Evolutionary conservation across 331 rosid genomes (phyloP), one percentile per base, ranked within the genome.

Genomic region (Quercus phellos): DNA sequence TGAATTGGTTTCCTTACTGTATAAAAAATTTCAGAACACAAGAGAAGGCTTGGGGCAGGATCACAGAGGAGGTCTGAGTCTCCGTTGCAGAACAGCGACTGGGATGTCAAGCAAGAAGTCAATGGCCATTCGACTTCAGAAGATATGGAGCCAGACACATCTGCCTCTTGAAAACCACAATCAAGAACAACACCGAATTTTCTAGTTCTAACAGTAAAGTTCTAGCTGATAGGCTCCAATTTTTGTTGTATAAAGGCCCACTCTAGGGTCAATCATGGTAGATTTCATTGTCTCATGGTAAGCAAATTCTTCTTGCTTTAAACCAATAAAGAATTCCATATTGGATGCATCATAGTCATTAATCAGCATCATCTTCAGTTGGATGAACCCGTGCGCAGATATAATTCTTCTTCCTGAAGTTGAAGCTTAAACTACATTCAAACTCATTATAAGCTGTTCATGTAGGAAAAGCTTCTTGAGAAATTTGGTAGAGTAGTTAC

Each of bases 31-130:
- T 55, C 83, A 94, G 97, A 92, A 79, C 86, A 84, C 84, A 87
- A 85, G 84, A 86, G 93, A 77, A 85, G 91, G 85, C 69, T 78
- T 21, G 86, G 88, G 74, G 56, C 81, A 0, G 84, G 67, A 72
- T 68, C 81, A 1, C 63, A 42, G 22, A 81, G 75, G 73, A 64
- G 66, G 74, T 79, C 86, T 5, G 84, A 77, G 34, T 84, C 84
- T 32, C 74, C 81, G 3, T 42, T 79, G 79, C 77, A 76, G 34
- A 81, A 84, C 55, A 84, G 68, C 22, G 89, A 89, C 30, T 72
- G 75, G 80, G 92, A 87, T 29, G 79, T 27, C 78, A 82, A 87
- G 79, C 81, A 77, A 70, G 91, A 75, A 58, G 72, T 64, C 3
- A 73, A 74, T 55, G 83, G 68, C 59, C 77, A 76, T 63, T 85